phyloP scores from a whole-genome alignment of 116 monocot genomes.

The Zostera marina region DNA sequence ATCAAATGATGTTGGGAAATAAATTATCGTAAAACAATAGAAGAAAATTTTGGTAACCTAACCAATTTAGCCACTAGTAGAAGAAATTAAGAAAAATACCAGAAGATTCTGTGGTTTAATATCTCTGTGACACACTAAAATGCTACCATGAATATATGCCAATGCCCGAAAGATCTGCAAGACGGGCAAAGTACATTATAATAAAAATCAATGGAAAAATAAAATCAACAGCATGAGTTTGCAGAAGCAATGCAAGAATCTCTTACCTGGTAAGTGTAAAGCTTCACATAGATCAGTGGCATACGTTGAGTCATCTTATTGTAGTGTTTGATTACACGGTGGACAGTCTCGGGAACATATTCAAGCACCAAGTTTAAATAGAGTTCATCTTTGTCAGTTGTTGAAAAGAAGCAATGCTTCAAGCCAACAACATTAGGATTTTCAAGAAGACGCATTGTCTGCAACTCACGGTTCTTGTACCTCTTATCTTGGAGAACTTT shows the following conservation, averaged over 20 bases:
- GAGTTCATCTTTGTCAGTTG: conserved; percentile 5
- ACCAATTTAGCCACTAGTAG: too few species aligned
- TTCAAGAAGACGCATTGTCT: conserved; percentile 6
- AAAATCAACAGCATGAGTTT: not conserved
- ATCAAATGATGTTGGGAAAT: conserved; percentile 9
- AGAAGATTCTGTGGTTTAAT: conserved; percentile 93
- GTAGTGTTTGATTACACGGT: conserved; percentile 11
- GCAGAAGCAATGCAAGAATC: not conserved
- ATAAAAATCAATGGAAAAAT: not conserved
- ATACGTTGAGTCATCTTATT: conserved; percentile 8
- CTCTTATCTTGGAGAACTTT: conserved; percentile 13
- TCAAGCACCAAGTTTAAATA: conserved; percentile 8
- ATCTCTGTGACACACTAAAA: conserved; percentile 88
- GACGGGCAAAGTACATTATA: not conserved
- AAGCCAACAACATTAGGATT: conserved; percentile 9
- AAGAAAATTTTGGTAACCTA: not conserved
- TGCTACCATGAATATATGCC: conserved; percentile 76
- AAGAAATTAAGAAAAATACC: conserved; percentile 22
- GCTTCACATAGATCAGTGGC: conserved; percentile 10
- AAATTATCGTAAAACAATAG: not conserved
- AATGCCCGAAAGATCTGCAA: conserved; percentile 67
- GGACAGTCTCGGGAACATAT: conserved; percentile 10
- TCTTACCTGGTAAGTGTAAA: conserved; percentile 8
- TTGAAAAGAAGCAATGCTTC: conserved; percentile 10
- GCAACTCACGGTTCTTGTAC: conserved; percentile 12